phyloP scores from a whole-genome alignment of 768 basidiomycete genomes.

The Rossbeevera mucosa region DNA sequence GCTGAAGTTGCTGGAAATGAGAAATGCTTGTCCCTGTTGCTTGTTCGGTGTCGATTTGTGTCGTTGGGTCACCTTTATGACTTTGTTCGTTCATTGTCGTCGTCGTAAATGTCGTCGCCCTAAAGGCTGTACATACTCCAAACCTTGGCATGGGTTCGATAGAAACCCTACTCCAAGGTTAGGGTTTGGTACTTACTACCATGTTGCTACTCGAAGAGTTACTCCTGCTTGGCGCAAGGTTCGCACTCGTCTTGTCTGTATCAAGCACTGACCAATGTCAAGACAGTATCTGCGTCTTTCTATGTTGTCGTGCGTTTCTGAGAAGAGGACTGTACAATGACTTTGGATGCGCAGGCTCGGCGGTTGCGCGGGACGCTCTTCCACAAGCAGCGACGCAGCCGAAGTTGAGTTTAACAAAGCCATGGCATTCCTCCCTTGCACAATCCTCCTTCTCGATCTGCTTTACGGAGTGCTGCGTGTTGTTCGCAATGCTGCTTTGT shows the following conservation, averaged over 20 bases:
- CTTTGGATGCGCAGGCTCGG: constrained; percentile 45
- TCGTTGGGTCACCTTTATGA: constrained; percentile 29
- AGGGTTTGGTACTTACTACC: constrained; percentile 20
- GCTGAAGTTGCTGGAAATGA: constrained; percentile 20
- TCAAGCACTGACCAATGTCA: constrained; percentile 1
- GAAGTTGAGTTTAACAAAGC: constrained; percentile 18
- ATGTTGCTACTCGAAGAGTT: constrained; percentile 16
- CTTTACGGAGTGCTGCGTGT: constrained; percentile 69
- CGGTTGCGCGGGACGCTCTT: constrained; percentile 25
- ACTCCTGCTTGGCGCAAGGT: constrained; percentile 20
- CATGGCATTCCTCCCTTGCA: constrained; percentile 54
- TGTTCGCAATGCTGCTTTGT: constrained; percentile 70
- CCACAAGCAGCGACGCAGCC: constrained; percentile 21
- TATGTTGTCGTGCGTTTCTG: constrained; percentile 56
- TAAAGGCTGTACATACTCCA: constrained; percentile 6
- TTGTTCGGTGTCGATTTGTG: constrained; percentile 22
- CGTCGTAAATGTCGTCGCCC: constrained; percentile 19
- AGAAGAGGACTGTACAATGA: constrained; percentile 56
- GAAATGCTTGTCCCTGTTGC: constrained; percentile 27
- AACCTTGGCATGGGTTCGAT: constrained; percentile 6
- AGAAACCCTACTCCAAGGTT: constrained; percentile 30
- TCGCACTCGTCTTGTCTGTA: neutral
- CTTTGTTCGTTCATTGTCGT: constrained; percentile 30
- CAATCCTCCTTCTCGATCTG: constrained; percentile 60
- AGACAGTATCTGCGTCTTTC: constrained; percentile 47